Evolutionary conservation across 257 asterid genomes (phyloP).

Genomic region (Salvia hispanica): DNA sequence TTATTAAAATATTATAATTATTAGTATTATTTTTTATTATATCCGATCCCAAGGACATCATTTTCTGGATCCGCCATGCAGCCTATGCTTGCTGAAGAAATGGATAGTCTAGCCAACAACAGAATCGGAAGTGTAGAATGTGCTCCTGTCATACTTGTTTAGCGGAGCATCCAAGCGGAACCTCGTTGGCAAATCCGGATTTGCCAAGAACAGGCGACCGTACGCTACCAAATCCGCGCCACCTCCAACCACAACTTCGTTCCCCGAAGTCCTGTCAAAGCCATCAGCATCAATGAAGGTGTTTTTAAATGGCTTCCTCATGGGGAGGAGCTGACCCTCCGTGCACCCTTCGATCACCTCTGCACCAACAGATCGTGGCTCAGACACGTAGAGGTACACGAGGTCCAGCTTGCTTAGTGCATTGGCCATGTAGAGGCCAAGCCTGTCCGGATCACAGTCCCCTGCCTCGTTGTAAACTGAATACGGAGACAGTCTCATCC

Average conservation of each 20-base stretch:
- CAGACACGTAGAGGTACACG: constrained; percentile 48
- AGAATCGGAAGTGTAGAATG: constrained; percentile 67
- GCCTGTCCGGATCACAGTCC: constrained; percentile 38
- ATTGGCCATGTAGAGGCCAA: constrained; percentile 45
- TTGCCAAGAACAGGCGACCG: constrained; percentile 71
- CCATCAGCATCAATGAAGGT: constrained; percentile 70
- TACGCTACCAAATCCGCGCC: constrained; percentile 63
- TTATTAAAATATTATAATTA: too few species aligned
- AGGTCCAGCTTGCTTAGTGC: constrained; percentile 36
- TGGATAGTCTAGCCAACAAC: constrained; percentile 77
- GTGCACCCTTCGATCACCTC: constrained; percentile 18
- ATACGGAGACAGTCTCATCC: constrained; percentile 44
- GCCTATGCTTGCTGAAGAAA: constrained; percentile 33
- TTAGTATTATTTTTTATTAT: too few species aligned
- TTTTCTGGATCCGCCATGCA: too few species aligned
- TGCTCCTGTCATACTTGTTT: constrained; percentile 53
- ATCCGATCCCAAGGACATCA: too few species aligned
- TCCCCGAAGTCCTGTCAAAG: constrained; percentile 50
- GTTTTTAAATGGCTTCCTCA: constrained; percentile 54
- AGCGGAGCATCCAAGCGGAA: constrained; percentile 55
- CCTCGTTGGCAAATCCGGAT: constrained; percentile 66
- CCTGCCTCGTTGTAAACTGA: constrained; percentile 30
- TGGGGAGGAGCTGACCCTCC: constrained; percentile 39
- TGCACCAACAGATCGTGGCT: constrained; percentile 40
- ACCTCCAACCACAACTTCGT: constrained; percentile 39